Evolutionary conservation across 768 basidiomycete species (phyloP), one percentile per base, ranked within the genome.

Genomic region (Rhizopogon vinicolor): DNA sequence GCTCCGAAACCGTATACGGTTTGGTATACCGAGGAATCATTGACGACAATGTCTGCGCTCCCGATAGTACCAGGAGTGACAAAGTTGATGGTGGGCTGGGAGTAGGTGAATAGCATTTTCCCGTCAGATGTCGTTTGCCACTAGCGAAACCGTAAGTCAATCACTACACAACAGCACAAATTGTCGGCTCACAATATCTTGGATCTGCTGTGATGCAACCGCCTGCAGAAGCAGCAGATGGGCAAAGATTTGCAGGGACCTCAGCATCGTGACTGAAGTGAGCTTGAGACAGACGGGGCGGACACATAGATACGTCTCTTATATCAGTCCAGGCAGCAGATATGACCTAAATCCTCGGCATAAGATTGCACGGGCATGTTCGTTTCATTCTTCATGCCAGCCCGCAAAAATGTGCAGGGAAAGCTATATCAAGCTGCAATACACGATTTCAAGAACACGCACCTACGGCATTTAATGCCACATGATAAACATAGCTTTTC

Each of bases 1-100:
- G 77, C 85, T 0, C 88, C 88, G 61, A 87, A 86, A 12, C 89
- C 88, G 51, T 75, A 76, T 41, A 91, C 81, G 1, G 74, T 69
- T 68, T 89, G 89, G 66, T 79, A 83, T n/a, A 76, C 65, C 3
- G 70, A 59, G 3, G 67, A 68, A 63, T 87, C 86, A 48, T 82
- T 66, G 13, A 91, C 69, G 41, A 76, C 75, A 51, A 90, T 89
- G 63, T 89, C 80, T 0, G 86, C 87, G 43, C 72, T 74, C 3
- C 77, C 85, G 40, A 76, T 76, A 4, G 79, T 51, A 0, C 86
- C 82, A 7, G 86, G 84, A 9, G 63, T 59, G 45, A 59, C 63
- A 49, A 73, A 72, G 22, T 70, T 64, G n/a, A 33, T 33, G 31
- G 31, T 33, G 31, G 71, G 63, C 37, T 65, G 65, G 41, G 62